Evolutionary conservation across 208 protist species (phyloP), one percentile per base, ranked within the genome.

Genomic region (Trypanosoma congolense): DNA sequence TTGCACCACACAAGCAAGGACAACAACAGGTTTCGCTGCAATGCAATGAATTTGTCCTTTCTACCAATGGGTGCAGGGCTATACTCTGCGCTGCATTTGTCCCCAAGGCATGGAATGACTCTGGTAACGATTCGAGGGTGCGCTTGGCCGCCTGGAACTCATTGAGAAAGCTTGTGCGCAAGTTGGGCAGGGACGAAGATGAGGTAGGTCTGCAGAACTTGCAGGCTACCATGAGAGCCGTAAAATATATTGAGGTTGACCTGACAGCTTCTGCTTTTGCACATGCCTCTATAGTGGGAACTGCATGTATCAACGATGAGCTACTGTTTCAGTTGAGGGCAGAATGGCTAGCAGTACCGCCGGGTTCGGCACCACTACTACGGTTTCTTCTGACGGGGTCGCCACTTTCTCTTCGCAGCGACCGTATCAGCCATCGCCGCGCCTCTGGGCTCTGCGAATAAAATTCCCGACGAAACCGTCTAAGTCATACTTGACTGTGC

Each of bases 181-280:
- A 31, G 1, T 3, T 56, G 21, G 10, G 28, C 30, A 2, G 31
- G 24, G 14, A 19, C 10, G 19, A 24, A 31, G 9, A 22, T 1
- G 40, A 29, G 25, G 24, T 24, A 28, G 16, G 21, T 31, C 19
- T 24, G n/a, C 26, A 22, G 28, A 5, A 36, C 14, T 3, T 19
- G 21, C 4, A 65, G 3, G 64, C 77, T 14, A 73, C 66, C 26
- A 84, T 85, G 75, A 48, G 48, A 21, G 38, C 84, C 19, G 73
- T 77, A 44, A 80, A 86, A 58, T 90, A 86, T 61, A 61, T 70
- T 2, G 78, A 86, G 48, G 55, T 90, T 18, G 82, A 90, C 54
- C 58, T 90, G 5, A 70, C 68, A 5, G 26, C 78, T 0, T 86
- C 82, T 18, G 35, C 80, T 9, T 38, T 45, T n/a, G 61, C 73